Evolutionary conservation across 1,139 yeast genomes (phyloP).

Genomic region (Taphrina deformans): DNA sequence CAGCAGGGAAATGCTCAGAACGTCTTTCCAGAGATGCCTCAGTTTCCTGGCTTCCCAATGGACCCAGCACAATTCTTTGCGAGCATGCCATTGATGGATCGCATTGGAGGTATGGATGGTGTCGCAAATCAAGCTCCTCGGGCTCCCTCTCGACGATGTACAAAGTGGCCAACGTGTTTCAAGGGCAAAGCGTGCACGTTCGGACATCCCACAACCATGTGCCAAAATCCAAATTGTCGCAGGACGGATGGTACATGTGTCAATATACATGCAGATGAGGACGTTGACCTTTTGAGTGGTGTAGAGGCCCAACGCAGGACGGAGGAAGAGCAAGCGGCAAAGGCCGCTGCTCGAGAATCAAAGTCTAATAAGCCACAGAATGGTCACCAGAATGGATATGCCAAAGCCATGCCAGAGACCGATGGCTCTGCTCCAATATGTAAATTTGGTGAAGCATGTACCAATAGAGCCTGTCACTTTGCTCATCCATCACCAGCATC

Average conservation of each 20-base stretch:
- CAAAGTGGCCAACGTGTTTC: slow-evolving; percentile 21
- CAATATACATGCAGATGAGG: slow-evolving; percentile 20
- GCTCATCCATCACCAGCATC: slow-evolving; percentile 32
- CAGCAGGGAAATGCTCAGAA: not conserved
- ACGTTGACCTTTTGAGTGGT: slow-evolving; percentile 10
- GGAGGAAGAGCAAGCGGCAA: slow-evolving; percentile 15
- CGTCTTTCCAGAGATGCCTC: slow-evolving; percentile 18
- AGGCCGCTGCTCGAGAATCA: not conserved
- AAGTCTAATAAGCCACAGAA: not conserved
- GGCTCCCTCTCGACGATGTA: slow-evolving; percentile 19
- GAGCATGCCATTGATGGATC: slow-evolving; percentile 4
- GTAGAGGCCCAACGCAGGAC: slow-evolving; percentile 8
- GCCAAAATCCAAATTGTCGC: slow-evolving; percentile 14
- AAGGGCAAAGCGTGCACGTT: slow-evolving; percentile 26
- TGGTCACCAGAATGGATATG: not conserved
- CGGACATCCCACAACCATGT: slow-evolving; percentile 23
- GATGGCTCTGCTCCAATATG: slow-evolving; percentile 26
- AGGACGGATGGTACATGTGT: slow-evolving; percentile 18
- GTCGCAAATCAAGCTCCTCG: not conserved
- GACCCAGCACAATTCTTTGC: slow-evolving; percentile 28
- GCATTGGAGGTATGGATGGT: not conserved
- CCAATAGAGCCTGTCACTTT: slow-evolving; percentile 24
- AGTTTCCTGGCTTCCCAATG: slow-evolving; percentile 24
- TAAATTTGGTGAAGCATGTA: slow-evolving; percentile 25
- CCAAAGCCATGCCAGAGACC: not conserved